Evolutionary conservation across 2,329 filamentous ascomycete genomes (phyloP).

Genomic region (Scleromitrula shiraiana): DNA sequence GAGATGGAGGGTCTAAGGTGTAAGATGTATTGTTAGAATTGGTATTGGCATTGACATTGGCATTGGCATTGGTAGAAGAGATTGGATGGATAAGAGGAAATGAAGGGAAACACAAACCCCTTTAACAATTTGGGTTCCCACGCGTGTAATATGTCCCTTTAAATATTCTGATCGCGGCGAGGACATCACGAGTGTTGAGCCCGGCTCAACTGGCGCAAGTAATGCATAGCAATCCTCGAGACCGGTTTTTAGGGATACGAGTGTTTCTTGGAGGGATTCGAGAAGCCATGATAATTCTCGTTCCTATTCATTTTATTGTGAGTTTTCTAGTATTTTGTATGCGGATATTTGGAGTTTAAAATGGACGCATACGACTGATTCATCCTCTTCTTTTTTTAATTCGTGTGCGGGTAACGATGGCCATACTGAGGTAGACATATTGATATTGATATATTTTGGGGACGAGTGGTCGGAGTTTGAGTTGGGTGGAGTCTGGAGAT

Average conservation of each 20-base stretch:
- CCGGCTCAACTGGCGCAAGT: slow-evolving; percentile 74
- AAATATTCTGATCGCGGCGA: slow-evolving; percentile 81
- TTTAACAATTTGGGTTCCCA: slow-evolving; percentile 86
- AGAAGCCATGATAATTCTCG: slow-evolving; percentile 31
- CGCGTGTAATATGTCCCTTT: slow-evolving; percentile 85
- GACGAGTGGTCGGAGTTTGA: too few species aligned
- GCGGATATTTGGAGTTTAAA: neutral
- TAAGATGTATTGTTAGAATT: neutral
- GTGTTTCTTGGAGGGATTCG: slow-evolving; percentile 29
- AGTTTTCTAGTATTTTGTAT: neutral
- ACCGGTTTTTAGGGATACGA: slow-evolving; percentile 23
- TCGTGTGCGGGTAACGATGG: slow-evolving; percentile 22
- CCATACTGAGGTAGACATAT: slow-evolving; percentile 23
- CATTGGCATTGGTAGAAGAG: too few species aligned
- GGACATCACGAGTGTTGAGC: slow-evolving; percentile 82
- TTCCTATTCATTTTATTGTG: slow-evolving; percentile 19
- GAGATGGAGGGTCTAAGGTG: slow-evolving; percentile 60
- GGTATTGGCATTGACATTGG: too few species aligned
- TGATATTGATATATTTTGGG: too few species aligned
- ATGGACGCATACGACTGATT: slow-evolving; percentile 21
- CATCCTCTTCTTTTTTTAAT: slow-evolving; percentile 25
- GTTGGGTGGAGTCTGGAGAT: too few species aligned
- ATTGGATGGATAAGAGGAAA: neutral
- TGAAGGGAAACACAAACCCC: slow-evolving; percentile 50
- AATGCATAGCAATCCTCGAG: slow-evolving; percentile 65